Evolutionary conservation across 768 basidiomycete genomes (phyloP), one percentile per base, ranked within the genome.

Genomic region (Calvatia gigantea): DNA sequence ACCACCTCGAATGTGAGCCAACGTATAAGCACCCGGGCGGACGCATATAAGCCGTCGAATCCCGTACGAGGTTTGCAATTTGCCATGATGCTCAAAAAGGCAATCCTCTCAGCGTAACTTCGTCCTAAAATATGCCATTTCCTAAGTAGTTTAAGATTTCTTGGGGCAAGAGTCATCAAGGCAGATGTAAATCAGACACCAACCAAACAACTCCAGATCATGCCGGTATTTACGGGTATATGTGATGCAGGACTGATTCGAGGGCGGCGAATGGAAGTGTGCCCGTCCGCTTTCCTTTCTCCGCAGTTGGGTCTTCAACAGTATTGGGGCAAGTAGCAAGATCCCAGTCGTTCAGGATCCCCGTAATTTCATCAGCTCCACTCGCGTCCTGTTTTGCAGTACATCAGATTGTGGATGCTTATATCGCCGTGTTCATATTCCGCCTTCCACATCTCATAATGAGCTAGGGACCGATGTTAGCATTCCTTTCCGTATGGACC

Each of bases 51-150:
- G 35, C 35, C 35, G 12, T 37, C 14, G 14, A 37, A 37, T 14
- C 35, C 35, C n/a, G 9, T 5, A 1, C 17, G 39, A 15, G 38
- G 38, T 19, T 39, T 39, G 9, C 12, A 11, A 8, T 0, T 2
- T 0, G 11, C 0, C 41, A 42, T 41, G 0, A 0, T 0, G 4
- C 1, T 7, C 41, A 42, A 17, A 21, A 42, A 42, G 21, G 4
- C 19, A 19, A 0, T 0, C 1, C 41, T 17, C 6, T 8, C 14
- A 0, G 19, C 14, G 14, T 0, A 23, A 19, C 5, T 6, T 4
- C 2, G 1, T 12, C 11, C 6, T 23, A 21, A 3, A n/a, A 12
- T 3, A 23, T 4, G 2, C 41, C 41, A 42, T 11, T 42, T 12
- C 9, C 4, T 23, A 11, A 42, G 39, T 6, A 19, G 8, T 2